A percentile compares a stretch with the other conserved stretches of the same genome.
These are phyloP conservation scores for Sphaerostilbella broomeana DNA, from an alignment of 2,329 filamentous ascomycete genomes.

Conservation along the genomic window DNA sequence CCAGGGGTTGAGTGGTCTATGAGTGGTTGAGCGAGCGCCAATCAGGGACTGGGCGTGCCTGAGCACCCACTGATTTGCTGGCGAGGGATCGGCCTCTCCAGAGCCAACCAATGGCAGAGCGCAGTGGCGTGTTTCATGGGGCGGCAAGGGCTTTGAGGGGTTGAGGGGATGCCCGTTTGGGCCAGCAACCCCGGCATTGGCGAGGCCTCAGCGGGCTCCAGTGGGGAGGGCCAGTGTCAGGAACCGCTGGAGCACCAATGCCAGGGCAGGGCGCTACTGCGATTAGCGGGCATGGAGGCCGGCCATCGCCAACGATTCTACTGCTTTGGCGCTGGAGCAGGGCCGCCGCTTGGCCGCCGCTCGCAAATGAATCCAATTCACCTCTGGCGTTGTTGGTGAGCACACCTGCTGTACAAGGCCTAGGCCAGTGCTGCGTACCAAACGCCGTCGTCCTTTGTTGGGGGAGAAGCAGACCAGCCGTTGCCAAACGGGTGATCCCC, in stretches of 20 bases:
- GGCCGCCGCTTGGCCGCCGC: too few relatives aligned
- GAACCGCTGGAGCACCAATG: not conserved
- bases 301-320: not conserved
- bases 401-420: not conserved
- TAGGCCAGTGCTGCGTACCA: not conserved
- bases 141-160: not conserved
- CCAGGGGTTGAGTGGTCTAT: too few relatives aligned
- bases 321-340: not conserved
- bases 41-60: conserved; percentile 10
- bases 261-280: not conserved
- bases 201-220: not conserved
- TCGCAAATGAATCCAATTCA: too few relatives aligned
- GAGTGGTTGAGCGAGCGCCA: too few relatives aligned
- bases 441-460: not conserved
- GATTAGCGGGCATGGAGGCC: not conserved
- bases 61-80: conserved; percentile 8
- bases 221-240: not conserved
- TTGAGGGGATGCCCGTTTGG: conserved; percentile 6
- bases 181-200: not conserved
- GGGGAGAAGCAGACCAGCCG: not conserved
- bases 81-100: conserved; percentile 5
- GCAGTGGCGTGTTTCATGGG: conserved; percentile 1
- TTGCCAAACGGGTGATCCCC: not conserved
- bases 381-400: too few relatives aligned
- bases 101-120: not conserved